Evolutionary conservation across 331 rosid genomes (phyloP).

Genomic region (Cydonia oblonga): DNA sequence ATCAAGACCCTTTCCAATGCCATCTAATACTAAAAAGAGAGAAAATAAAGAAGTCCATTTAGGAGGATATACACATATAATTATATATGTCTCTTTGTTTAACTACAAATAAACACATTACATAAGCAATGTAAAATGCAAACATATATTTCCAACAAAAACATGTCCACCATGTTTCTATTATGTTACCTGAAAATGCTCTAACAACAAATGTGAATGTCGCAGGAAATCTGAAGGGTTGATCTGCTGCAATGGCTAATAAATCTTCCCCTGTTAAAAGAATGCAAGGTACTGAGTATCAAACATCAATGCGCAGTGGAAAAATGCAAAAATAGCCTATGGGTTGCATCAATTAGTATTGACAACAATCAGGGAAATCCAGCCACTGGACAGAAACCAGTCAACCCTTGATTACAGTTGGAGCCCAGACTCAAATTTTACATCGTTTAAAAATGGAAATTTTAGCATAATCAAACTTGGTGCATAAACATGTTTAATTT

Average conservation of each 20-base stretch:
- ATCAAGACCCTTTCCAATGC: conserved; percentile 98
- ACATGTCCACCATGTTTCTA: conserved; percentile 1
- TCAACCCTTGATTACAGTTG: neutral
- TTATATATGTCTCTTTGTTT: too few relatives aligned
- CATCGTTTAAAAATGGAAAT: neutral
- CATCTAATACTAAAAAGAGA: conserved; percentile 67
- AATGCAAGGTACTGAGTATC: conserved; percentile 15
- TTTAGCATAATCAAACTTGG: neutral
- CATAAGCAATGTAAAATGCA: neutral
- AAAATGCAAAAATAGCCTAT: too few relatives aligned
- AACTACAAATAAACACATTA: neutral
- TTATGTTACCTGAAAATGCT: conserved; percentile 79
- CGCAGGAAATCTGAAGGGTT: conserved; percentile 99
- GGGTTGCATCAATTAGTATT: too few relatives aligned
- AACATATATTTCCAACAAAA: neutral
- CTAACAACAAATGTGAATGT: conserved; percentile 99
- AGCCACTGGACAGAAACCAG: neutral
- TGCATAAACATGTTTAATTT: neutral
- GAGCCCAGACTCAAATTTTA: neutral
- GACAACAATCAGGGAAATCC: neutral
- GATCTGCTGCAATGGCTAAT: conserved; percentile 89
- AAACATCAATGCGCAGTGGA: neutral
- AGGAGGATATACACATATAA: neutral
- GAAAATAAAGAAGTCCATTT: neutral
- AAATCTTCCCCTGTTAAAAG: conserved; percentile 70